Evolutionary conservation across 106 monocot species (phyloP), one percentile per base, ranked within the genome.

Genomic region (Dactylorhiza incarnata): DNA sequence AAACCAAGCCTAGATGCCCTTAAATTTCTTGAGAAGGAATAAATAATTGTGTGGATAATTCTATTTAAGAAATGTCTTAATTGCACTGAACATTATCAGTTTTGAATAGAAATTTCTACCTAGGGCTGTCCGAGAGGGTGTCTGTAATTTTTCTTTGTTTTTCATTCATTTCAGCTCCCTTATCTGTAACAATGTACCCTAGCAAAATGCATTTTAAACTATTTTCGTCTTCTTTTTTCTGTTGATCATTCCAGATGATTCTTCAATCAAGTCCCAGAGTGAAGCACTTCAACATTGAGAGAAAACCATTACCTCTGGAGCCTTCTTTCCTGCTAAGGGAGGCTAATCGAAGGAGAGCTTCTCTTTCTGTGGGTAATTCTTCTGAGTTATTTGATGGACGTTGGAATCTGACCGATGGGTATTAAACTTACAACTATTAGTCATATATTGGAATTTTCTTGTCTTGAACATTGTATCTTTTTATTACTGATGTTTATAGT

Each of bases 301-400:
- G 99, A 82, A 99, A 90, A 77, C 78, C 83, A 66, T 83, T 99
- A 56, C 94, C 99, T 24, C 79, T 99, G 22, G 99, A 99, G 81
- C 99, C 99, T 79, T 94, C 99, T 75, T 84, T 84, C 47, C 91
- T 99, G 78, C 78, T 99, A 77, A 78, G 99, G 53, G 99, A 99
- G 76, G 99, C 99, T 67, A 99, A 99, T 75, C 71, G 99, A n/a
- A 82, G 91, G 68, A 87, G 99, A 73, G 94, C 91, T 85, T 89
- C 93, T 76, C 88, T 94, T 77, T 99, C 99, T 80, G 79, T 86
- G 77, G 87, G 94, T 72, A 94, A 89, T 78, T 37, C 76, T 3
- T 83, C 83, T 23, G 94, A 94, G 74, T 75, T 99, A 78, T 44
- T 78, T 75, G 94, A 92, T 78, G 54, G 56, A 68, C 80, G 61